Evolutionary conservation across 2,329 filamentous ascomycete species (phyloP), one percentile per base, ranked within the genome.

Genomic region (Lithohypha guttulata): DNA sequence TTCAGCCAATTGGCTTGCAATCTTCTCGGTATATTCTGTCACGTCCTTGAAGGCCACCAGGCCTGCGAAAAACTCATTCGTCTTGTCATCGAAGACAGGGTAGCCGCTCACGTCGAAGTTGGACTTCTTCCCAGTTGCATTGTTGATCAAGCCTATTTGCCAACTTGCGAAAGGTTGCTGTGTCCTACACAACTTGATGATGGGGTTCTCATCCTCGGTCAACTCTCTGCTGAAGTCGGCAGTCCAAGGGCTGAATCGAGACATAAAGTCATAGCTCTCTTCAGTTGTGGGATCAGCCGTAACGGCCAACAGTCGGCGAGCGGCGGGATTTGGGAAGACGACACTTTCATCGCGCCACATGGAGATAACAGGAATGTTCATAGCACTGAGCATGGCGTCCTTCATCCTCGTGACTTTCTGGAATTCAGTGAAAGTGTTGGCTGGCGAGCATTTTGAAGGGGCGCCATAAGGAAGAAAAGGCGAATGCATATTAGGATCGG

Each of bases 321-420:
- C 73, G 3, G 80, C 79, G 49, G 71, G 73, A 52, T 89, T 89
- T 3, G 81, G 78, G 29, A 85, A 77, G 0, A 75, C 77, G 32
- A 85, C 76, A 33, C 74, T 80, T 38, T 80, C 75, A 48, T 89
- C 83, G 53, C 79, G 81, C 83, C 83, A 87, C 76, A 86, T 82
- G 17, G 80, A 79, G 30, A 86, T 64, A 15, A 84, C 79, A 0
- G 83, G 82, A 54, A 84, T 77, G 44, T 76, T 72, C 18, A 83
- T 82, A 26, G 77, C 82, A 53, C 85, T 81, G 5, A 89, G 62
- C 14, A 87, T 67, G 1, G 81, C 81, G 54, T 87, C 81, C 56
- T 86, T 87, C 63, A 89, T 75, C 35, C 78, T 66, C 6, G 73
- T 75, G 39, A 83, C 74, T 55, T 86, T 89, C 51, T 83, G 77